Conservation (phyloP, 805 yeast genomes). For the Kazachstania martiniae region DNA sequence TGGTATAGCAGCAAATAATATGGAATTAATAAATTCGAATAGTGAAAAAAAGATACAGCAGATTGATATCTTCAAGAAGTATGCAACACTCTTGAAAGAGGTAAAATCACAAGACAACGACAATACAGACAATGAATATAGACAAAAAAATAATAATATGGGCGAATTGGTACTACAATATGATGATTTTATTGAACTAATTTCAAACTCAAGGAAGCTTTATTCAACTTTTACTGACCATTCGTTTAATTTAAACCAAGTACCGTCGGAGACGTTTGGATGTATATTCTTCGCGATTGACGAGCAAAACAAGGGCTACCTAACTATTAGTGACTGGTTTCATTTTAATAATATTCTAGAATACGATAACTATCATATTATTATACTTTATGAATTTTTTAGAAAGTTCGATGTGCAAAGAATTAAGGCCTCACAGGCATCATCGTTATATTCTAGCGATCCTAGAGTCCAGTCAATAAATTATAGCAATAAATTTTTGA, state of each 20-base stretch:
- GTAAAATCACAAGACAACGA: slow-evolving; percentile 3
- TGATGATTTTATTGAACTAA: slow-evolving; percentile 28
- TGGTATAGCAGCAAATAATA: too few relatives aligned
- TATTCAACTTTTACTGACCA: slow-evolving; percentile 28
- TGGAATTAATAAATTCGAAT: slow-evolving; percentile 32
- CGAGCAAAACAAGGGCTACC: slow-evolving; percentile 53
- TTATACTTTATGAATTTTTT: slow-evolving; percentile 44
- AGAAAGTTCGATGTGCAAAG: slow-evolving; percentile 33
- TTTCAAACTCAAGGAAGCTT: slow-evolving; percentile 24
- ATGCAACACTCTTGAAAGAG: slow-evolving; percentile 29
- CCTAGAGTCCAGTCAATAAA: slow-evolving; percentile 26
- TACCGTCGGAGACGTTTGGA: slow-evolving; percentile 50
- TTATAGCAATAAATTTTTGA: slow-evolving; percentile 29
- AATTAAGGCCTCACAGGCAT: slow-evolving; percentile 3
- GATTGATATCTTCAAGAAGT: slow-evolving; percentile 34
- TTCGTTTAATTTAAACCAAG: slow-evolving; percentile 36
- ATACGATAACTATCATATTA: slow-evolving; percentile 38
- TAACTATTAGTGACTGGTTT: slow-evolving; percentile 62
- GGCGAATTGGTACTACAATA: slow-evolving; percentile 27
- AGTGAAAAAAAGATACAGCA: slow-evolving; percentile 30
- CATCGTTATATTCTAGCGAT: slow-evolving; percentile 9
- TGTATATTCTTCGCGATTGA: slow-evolving; percentile 78
- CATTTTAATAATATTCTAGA: slow-evolving; percentile 49
- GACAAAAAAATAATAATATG: background rate
- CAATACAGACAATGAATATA: background rate